Base-by-base conservation (phyloP, 768 basidiomycete genomes). In the Mycena olivaceomarginata region DNA sequence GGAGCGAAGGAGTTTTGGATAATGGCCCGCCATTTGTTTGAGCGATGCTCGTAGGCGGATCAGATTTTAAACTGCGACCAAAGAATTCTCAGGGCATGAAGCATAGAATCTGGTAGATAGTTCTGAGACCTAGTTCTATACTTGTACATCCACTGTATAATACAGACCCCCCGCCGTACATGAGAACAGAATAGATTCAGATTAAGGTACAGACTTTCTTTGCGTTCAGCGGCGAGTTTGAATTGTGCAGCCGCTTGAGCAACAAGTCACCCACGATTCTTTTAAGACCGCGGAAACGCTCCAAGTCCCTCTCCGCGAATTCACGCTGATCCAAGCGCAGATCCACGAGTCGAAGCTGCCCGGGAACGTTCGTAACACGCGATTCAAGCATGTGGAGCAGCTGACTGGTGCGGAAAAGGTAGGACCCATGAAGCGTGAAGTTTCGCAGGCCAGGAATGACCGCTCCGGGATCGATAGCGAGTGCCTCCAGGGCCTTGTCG, bases 321-420 rank as follows among this genome's bases (percentile, higher is more conserved):
- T 20, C 40, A 9, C 62, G 39, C 31, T 63, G 62, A 20, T 40
- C 62, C 62, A 63, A 25, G 12, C 40, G 37, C 37, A 63, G 39
- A 63, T 63, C 40, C 20, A 41, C 40, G 16, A 40, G 18, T 1
- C 16, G 62, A 31, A 63, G 39, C 25, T 31, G 57, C 22, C 25
- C 9, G 25, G 4, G n/a, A 20, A 5, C 37, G 60, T n/a, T 62
- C 37, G 5, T 40, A 4, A 39, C 37, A 39, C 67, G 67, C 39
- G 53, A 68, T 22, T 68, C 53, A 53, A 68, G 53, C 67, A 68
- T 57, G 39, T 68, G 53, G 39, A 68, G 67, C 39, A 68, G n/a
- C 16, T 53, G 56, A n/a, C 51, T 22, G 8, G 67, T 68, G 3
- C 39, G 51, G 39, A 68, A 68, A 40, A 56, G 51, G n/a, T 68